Base-by-base conservation (phyloP, 148 eudicot genomes). In the Mesembryanthemum crystallinum region DNA sequence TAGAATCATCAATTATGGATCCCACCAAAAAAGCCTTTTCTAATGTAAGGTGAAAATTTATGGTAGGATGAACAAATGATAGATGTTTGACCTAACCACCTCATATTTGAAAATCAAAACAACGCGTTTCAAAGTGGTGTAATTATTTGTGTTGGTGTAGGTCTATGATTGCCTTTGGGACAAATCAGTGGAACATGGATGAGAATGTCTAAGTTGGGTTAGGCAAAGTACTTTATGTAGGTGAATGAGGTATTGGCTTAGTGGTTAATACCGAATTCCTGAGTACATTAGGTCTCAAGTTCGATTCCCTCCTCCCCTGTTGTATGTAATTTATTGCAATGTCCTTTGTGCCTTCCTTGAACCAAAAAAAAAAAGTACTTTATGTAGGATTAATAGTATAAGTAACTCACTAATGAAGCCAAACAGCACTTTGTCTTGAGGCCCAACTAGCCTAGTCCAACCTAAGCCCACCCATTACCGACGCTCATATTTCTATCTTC, bases 31-130 rank as follows among this genome's bases (percentile, higher is more conserved):
- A 21, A 1, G 39, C 39, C 39, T 35, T 57, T 52, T 55, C 17
- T 29, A 54, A 20, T 72, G 21, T n/a, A 39, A 45, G 73, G 30
- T 72, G 64, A n/a, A 72, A 55, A 55, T 54, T 32, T 72, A 32
- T 54, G 28, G 60, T 30, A 18, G 29, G 47, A 57, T 57, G 61
- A n/a, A 57, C 27, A 57, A 57, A 24, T 23, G 30, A 58, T 72
- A 37, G 20, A 47, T 47, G 23, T 72, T 72, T 72, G 74, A 72
- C 74, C 49, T 2, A 35, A 45, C 12, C 74, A 33, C 49, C 8
- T 72, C 49, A 23, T 27, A 28, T 51, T 25, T 14, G 12, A 18
- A 49, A 21, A 52, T 52, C 58, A n/a, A 57, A 23, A 21, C 11
- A 49, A 68, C 24, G 73, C 59, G 60, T 28, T 69, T 51, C 6